phyloP scores from a whole-genome alignment of 192 early-diverging fungal species.

The Neocallimastix lanati region DNA sequence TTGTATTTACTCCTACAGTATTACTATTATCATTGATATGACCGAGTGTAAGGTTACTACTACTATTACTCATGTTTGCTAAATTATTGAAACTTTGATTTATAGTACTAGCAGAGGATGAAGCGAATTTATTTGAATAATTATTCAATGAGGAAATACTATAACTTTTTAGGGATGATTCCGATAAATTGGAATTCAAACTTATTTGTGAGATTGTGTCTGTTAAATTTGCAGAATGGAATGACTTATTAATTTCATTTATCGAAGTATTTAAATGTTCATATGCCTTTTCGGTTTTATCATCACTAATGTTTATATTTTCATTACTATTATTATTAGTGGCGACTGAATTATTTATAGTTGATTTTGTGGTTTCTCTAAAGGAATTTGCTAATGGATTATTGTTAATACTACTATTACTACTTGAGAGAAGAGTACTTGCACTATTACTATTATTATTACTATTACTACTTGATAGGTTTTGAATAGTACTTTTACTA shows the following conservation, averaged over 20 bases:
- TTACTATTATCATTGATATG: too few species aligned
- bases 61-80: background rate
- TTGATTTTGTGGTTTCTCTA: too few species aligned
- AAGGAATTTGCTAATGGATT: too few species aligned
- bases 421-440: background rate
- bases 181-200: background rate
- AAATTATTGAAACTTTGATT: background rate
- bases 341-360: too few species aligned
- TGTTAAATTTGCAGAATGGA: background rate
- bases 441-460: background rate
- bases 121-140: background rate
- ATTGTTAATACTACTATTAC: background rate
- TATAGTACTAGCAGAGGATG: background rate
- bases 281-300: background rate
- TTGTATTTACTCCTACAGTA: too few species aligned
- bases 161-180: background rate
- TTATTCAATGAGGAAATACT: background rate
- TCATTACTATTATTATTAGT: background rate
- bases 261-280: background rate
- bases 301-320: background rate
- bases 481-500: background rate
- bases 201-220: background rate
- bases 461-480: background rate
- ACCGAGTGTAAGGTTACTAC: background rate
- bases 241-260: background rate